Conservation (phyloP, 371 early-diverging fungal species). For the Phascolomyces articulosus region DNA sequence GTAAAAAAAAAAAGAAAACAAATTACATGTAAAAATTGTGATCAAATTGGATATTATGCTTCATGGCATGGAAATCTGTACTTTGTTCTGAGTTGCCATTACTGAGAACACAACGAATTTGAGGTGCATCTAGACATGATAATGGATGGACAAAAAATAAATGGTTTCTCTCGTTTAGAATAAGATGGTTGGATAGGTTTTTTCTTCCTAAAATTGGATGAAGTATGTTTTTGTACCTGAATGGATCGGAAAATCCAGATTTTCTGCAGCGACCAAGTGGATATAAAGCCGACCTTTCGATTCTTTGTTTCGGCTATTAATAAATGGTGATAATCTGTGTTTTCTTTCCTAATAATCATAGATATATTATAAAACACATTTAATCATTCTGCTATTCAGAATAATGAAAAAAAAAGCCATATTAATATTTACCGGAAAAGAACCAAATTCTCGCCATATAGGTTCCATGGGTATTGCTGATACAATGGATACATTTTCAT, state of each 20-base stretch:
- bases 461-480: not conserved
- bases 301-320: no score
- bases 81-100: slow-evolving; percentile 12
- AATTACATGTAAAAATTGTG: slow-evolving; percentile 25
- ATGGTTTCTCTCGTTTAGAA: no score
- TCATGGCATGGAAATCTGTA: slow-evolving; percentile 15
- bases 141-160: not conserved
- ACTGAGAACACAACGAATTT: slow-evolving; percentile 16
- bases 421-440: not conserved
- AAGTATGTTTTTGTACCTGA: slow-evolving; percentile 15
- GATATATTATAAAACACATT: no score
- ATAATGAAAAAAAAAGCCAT: no score
- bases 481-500: not conserved
- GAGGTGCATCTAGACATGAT: slow-evolving; percentile 15
- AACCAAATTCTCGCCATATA: not conserved
- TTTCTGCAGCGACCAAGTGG: slow-evolving; percentile 25
- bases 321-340: not conserved
- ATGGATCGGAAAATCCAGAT: slow-evolving; percentile 37
- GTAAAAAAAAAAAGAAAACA: not conserved
- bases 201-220: no score
- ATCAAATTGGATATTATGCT: slow-evolving; percentile 16
- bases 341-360: not conserved
- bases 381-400: no score
- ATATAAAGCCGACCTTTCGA: slow-evolving; percentile 20
- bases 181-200: no score